A percentile compares a stretch with the other conserved stretches of the same genome.
Evolutionary conservation across 306 rosid genomes (phyloP).

Genomic region (Lithocarpus polystachyus): DNA sequence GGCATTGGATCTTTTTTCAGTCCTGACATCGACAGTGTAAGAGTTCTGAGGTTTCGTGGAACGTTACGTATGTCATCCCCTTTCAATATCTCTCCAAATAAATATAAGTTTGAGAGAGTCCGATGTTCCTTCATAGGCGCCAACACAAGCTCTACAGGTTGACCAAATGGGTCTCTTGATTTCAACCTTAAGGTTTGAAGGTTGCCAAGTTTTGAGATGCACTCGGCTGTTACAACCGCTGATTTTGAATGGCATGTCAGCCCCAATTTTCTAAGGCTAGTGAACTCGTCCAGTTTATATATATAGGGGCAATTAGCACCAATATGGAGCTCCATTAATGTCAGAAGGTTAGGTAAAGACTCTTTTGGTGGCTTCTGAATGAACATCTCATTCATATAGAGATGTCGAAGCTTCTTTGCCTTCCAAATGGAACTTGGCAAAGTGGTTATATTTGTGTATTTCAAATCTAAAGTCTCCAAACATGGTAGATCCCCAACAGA

Average conservation of each 20-base stretch:
- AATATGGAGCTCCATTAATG: not conserved
- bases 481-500: not conserved
- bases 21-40: not conserved
- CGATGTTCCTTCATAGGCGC: not conserved
- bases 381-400: conserved; percentile 7
- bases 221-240: rapidly evolving
- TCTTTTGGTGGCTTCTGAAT: too few species aligned
- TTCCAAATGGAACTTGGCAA: conserved; percentile 15
- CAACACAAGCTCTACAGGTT: not conserved
- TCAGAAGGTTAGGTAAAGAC: not conserved
- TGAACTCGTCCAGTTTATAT: not conserved
- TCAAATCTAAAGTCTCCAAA: conserved; percentile 18
- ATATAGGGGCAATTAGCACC: not conserved
- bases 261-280: not conserved
- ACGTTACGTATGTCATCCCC: rapidly evolving
- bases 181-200: not conserved
- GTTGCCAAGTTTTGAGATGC: rapidly evolving
- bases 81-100: not conserved
- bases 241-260: not conserved
- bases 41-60: not conserved
- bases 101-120: not conserved
- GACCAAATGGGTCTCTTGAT: not conserved
- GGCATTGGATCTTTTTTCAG: not conserved
- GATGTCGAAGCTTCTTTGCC: conserved; percentile 16
- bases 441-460: conserved; percentile 4